Evolutionary conservation across 352 stramenopile species (phyloP).

Genomic region (Phytophthora hibernalis): DNA sequence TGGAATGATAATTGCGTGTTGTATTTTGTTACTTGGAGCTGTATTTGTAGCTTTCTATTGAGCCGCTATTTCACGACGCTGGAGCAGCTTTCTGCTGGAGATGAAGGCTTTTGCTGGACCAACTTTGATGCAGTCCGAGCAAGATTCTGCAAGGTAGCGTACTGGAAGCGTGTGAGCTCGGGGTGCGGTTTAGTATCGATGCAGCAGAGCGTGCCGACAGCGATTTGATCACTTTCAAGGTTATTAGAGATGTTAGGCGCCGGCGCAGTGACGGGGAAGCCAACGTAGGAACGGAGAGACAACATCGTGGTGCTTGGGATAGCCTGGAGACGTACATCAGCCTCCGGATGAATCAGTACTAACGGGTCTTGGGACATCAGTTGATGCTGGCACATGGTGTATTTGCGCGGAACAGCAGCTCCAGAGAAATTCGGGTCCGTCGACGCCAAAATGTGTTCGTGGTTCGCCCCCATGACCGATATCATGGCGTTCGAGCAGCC

Average conservation of each 20-base stretch:
- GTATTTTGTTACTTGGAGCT: constrained; percentile 23
- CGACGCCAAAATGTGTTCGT: constrained; percentile 53
- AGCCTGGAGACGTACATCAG: constrained; percentile 58
- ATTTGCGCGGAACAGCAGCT: constrained; percentile 46
- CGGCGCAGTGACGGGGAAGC: constrained; percentile 53
- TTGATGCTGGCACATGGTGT: constrained; percentile 64
- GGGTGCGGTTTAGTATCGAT: constrained; percentile 46
- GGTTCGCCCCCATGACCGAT: constrained; percentile 50
- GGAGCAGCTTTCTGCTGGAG: constrained; percentile 12
- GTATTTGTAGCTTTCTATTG: background rate
- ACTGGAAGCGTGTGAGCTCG: constrained; percentile 59
- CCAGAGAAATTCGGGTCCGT: constrained; percentile 29
- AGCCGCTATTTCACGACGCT: constrained; percentile 9
- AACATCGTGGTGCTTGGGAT: constrained; percentile 36
- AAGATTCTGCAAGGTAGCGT: constrained; percentile 46
- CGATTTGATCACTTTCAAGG: constrained; percentile 28
- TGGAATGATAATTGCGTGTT: constrained; percentile 24
- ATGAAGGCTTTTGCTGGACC: constrained; percentile 25
- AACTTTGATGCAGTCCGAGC: constrained; percentile 49
- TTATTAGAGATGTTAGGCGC: background rate
- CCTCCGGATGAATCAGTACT: constrained; percentile 60
- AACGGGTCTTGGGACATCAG: constrained; percentile 59
- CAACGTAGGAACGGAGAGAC: constrained; percentile 60
- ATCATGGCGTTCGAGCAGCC: constrained; percentile 51
- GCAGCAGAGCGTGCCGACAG: constrained; percentile 64